phyloP scores from a whole-genome alignment of 352 stramenopile species.

The Globisporangium viniferum region DNA sequence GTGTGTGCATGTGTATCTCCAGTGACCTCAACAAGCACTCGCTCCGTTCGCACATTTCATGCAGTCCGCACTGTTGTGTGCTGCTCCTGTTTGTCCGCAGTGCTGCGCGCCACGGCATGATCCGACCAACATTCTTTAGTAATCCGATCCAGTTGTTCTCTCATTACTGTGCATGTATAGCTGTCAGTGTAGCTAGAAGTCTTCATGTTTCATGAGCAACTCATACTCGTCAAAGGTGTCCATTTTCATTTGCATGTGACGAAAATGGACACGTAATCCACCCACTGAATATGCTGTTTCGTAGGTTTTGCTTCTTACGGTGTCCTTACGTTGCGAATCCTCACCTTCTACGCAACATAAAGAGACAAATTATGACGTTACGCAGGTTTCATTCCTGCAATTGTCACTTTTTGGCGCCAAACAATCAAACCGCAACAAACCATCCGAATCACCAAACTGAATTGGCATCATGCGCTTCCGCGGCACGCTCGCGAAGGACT shows the following conservation, averaged over 20 bases:
- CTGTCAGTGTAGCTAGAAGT: neutral
- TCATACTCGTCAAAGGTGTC: neutral
- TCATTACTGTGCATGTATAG: neutral
- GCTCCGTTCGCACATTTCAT: slow-evolving; percentile 18
- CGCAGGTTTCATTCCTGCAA: neutral
- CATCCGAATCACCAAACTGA: neutral
- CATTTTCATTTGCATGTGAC: neutral
- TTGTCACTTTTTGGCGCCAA: slow-evolving; percentile 4
- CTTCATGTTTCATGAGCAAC: neutral
- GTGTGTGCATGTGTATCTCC: slow-evolving; percentile 22
- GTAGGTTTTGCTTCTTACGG: neutral
- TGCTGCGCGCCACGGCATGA: slow-evolving; percentile 31
- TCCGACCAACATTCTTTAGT: slow-evolving; percentile 65
- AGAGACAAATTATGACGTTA: neutral
- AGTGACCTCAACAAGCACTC: slow-evolving; percentile 20
- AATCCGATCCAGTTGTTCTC: slow-evolving; percentile 70
- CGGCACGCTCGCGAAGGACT: slow-evolving; percentile 69
- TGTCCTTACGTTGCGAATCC: neutral
- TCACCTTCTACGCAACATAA: neutral
- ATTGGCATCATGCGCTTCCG: slow-evolving; percentile 66
- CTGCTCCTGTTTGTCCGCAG: slow-evolving; percentile 4
- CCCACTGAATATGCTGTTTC: neutral
- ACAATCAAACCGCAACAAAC: neutral
- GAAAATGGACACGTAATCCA: neutral
- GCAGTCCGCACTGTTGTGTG: slow-evolving; percentile 11